Evolutionary conservation across 192 early-diverging fungal genomes (phyloP).

Genomic region (Ambispora gerdemannii): DNA sequence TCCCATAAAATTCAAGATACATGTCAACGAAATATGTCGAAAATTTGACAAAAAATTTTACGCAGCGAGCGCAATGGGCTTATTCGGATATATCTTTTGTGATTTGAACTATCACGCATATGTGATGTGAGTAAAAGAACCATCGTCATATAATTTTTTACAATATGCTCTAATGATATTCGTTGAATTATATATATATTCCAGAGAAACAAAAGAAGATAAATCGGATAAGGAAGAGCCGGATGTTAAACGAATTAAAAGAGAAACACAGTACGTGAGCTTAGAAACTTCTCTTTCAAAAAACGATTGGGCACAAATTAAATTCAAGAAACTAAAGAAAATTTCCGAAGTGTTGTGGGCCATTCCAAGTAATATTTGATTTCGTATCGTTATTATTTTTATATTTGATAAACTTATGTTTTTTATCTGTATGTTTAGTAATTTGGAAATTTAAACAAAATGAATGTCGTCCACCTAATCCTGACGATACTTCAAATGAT

Average conservation of each 20-base stretch:
- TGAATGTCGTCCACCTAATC: constrained; percentile 24
- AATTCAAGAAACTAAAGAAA: constrained; percentile 42
- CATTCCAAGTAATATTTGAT: constrained; percentile 42
- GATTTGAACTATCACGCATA: constrained; percentile 69
- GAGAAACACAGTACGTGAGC: constrained; percentile 38
- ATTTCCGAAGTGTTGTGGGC: constrained; percentile 50
- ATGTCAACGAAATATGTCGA: constrained; percentile 64
- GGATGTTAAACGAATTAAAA: constrained; percentile 34
- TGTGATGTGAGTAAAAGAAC: constrained; percentile 42
- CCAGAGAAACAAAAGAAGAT: constrained; percentile 30
- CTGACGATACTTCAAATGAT: neutral
- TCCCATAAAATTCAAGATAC: constrained; percentile 35
- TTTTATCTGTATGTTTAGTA: constrained; percentile 26
- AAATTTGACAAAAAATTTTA: constrained; percentile 58
- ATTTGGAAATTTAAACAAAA: constrained; percentile 36
- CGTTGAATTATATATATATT: neutral
- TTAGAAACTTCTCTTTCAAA: constrained; percentile 38
- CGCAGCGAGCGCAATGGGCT: constrained; percentile 64
- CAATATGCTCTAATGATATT: neutral
- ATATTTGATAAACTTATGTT: neutral
- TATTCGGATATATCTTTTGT: constrained; percentile 83
- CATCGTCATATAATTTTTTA: neutral
- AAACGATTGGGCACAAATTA: constrained; percentile 41
- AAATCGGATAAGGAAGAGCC: constrained; percentile 40
- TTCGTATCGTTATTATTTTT: neutral